These are phyloP conservation scores for Salix exigua DNA, from an alignment of 345 rosid species.

Conservation along the genomic window DNA sequence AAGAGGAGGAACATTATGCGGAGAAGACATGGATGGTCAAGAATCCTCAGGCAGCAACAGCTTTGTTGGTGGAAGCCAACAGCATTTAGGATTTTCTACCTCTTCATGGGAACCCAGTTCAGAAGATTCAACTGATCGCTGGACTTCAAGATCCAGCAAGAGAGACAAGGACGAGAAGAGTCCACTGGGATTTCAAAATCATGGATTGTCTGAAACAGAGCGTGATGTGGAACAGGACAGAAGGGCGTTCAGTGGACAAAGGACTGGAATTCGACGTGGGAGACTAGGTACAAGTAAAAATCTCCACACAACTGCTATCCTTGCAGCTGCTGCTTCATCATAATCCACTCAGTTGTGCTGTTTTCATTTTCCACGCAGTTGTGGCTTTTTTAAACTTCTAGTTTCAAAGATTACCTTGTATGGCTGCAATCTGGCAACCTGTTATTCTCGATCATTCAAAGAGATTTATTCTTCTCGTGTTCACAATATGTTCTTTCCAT, in stretches of 20 bases:
- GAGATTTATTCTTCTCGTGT: not conserved
- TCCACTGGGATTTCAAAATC: conserved; percentile 37
- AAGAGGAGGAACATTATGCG: conserved; percentile 44
- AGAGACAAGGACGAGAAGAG: conserved; percentile 40
- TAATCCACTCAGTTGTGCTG: not conserved
- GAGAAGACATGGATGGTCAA: conserved; percentile 62
- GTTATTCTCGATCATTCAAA: conserved; percentile 8
- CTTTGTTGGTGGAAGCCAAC: conserved; percentile 43
- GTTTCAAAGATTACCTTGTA: conserved; percentile 8
- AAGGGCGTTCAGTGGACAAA: conserved; percentile 37
- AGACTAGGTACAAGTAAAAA: conserved; percentile 25
- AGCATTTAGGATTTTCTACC: conserved; percentile 46
- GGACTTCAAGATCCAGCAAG: conserved; percentile 49
- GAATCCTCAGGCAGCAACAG: conserved; percentile 97
- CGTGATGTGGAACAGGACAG: conserved; percentile 28
- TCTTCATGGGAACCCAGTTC: conserved; percentile 75
- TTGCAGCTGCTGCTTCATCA: conserved; percentile 30
- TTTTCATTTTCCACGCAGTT: conserved; percentile 5
- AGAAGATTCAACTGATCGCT: conserved; percentile 67
- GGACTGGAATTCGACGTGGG: conserved; percentile 41
- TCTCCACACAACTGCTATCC: conserved; percentile 13
- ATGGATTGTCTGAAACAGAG: conserved; percentile 29
- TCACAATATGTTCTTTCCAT: too few relatives aligned
- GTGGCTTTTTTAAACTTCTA: not conserved
- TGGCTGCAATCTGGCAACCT: conserved; percentile 43